A percentile compares a stretch with the other conserved stretches of the same genome.
These are phyloP conservation scores for Zancudomyces culisetae DNA, from an alignment of 371 early-diverging fungal genomes.

Conservation along the genomic window DNA sequence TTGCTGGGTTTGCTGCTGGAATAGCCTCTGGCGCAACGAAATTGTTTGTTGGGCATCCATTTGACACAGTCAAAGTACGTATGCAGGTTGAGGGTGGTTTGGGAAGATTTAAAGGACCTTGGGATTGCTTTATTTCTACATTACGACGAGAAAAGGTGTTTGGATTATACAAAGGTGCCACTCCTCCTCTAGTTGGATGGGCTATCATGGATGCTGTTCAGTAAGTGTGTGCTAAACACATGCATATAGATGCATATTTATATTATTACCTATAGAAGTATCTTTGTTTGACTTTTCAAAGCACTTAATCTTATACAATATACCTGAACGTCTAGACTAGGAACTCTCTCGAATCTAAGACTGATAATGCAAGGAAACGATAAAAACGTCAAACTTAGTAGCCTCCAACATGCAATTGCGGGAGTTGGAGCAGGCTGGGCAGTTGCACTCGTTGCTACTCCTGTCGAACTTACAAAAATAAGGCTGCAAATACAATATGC, in stretches of 20 bases:
- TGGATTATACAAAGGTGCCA: constrained; percentile 80
- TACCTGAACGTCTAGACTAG: constrained; percentile 30
- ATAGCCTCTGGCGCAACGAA: constrained; percentile 64
- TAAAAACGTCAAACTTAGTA: constrained; percentile 31
- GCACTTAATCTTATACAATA: no score
- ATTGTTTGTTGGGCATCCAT: constrained; percentile 60
- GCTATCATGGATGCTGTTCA: constrained; percentile 72
- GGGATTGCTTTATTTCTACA: constrained; percentile 48
- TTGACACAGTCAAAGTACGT: constrained; percentile 60
- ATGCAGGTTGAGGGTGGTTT: constrained; percentile 46
- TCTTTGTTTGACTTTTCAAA: no score
- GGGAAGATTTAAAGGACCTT: constrained; percentile 69
- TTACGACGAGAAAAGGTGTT: constrained; percentile 42
- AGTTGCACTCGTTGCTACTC: constrained; percentile 79
- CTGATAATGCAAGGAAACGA: constrained; percentile 47
- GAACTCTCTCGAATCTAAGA: constrained; percentile 61
- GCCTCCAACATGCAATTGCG: constrained; percentile 49
- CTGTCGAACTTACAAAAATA: constrained; percentile 64
- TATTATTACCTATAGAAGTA: no score
- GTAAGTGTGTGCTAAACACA: constrained; percentile 18
- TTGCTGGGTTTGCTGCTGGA: constrained; percentile 58
- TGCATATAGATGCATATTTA: background rate
- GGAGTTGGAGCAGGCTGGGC: constrained; percentile 65
- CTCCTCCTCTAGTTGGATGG: constrained; percentile 86
- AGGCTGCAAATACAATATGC: constrained; percentile 80